Base-by-base conservation (phyloP, 2,329 filamentous ascomycete genomes). In the Aspergillus pseudoglaucus region DNA sequence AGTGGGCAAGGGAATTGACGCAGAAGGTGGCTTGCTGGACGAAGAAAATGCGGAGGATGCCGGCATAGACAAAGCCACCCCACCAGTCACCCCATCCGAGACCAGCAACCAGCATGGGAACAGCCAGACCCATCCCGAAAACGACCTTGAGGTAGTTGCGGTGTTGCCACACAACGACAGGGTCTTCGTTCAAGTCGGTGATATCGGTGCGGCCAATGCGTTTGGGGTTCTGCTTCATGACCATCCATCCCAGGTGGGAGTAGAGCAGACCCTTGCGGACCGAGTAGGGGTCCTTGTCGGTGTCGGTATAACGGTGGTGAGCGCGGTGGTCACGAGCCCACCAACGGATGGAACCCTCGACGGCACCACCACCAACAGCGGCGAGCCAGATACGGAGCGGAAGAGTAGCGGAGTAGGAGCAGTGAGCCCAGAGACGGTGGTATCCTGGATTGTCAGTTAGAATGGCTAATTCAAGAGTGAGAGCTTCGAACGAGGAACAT, bases 11-110 rank as follows among this genome's bases (percentile, higher is more conserved):
- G 15, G 87, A 90, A 79, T 94, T 94, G 77, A 94, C 87, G 62
- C 88, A 94, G 80, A 94, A 94, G 55, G 89, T 93, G 50, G 88
- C 88, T 74, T 94, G 88, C 76, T 93, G 88, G 56, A 94, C 86
- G 71, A 91, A 86, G 79, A 89, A 90, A 72, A 91, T 85, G 59
- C 88, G 84, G 56, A 94, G 81, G 59, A 94, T 89, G 62, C 88
- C 88, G 52, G 78, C 88, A 63, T 94, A 94, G 67, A 94, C 78
- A 68, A 90, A 88, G 42, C 89, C 89, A 59, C 89, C 89, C 49
- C 78, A 66, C 81, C 81, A 91, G 71, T 94, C 88, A 68, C 81
- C 81, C 87, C 87, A 94, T 64, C 82, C 78, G 30, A 93, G 74
- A 57, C 88, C 88, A 62, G 85, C 82, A 53, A 93, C 82, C 32